Evolutionary conservation across 2,329 filamentous ascomycete species (phyloP).

Genomic region (Nemania diffusa): DNA sequence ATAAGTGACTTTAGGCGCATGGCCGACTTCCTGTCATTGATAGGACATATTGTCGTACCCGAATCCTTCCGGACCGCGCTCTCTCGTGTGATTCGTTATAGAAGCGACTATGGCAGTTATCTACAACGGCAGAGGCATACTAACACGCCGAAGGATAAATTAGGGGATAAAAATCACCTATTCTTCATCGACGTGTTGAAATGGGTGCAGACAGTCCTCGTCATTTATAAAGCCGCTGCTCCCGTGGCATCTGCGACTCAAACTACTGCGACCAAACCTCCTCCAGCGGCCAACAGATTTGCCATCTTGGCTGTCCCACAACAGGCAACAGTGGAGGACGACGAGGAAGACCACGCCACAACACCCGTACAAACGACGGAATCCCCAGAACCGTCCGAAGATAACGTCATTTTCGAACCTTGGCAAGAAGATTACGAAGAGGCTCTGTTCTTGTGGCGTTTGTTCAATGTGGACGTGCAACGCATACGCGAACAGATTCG

Average conservation of each 20-base stretch:
- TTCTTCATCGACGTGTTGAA: constrained; percentile 20
- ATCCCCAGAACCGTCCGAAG: neutral
- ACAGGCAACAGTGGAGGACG: constrained; percentile 7
- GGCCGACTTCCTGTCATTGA: constrained; percentile 18
- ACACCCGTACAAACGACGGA: neutral
- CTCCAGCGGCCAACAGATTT: neutral
- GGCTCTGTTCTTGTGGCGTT: constrained; percentile 15
- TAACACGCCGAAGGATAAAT: neutral
- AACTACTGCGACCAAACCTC: too few species aligned
- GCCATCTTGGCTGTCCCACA: neutral
- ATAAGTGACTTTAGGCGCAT: constrained; percentile 13
- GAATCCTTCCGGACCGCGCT: constrained; percentile 3
- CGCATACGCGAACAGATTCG: constrained; percentile 12
- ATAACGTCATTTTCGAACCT: constrained; percentile 12
- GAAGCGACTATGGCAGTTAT: constrained; percentile 13
- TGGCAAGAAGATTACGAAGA: constrained; percentile 20
- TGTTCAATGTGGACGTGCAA: constrained; percentile 12
- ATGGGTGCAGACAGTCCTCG: neutral
- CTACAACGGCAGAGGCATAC: constrained; percentile 4
- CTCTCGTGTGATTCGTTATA: constrained; percentile 15
- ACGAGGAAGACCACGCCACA: neutral
- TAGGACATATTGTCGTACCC: neutral
- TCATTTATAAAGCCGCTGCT: neutral
- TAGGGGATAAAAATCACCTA: constrained; percentile 5
- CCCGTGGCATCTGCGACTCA: neutral